phyloP scores from a whole-genome alignment of 305 asterid species.

The Striga hermonthica region DNA sequence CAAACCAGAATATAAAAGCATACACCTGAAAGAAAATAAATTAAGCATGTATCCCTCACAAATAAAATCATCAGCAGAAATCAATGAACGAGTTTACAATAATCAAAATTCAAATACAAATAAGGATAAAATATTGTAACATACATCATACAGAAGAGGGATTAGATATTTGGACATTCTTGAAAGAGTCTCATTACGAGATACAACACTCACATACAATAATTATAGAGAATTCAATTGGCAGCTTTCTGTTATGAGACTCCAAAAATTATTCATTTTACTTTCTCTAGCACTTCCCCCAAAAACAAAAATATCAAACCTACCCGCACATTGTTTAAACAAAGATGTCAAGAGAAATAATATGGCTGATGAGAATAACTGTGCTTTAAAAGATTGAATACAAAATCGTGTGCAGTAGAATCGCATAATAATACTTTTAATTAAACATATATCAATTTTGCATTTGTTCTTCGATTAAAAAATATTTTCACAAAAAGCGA shows the following conservation, averaged over 20 bases:
- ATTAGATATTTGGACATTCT: neutral
- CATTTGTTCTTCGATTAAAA: neutral
- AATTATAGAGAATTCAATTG: neutral
- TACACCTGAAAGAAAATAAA: constrained; percentile 4
- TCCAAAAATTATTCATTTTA: neutral
- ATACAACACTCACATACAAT: neutral
- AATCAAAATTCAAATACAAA: constrained; percentile 1
- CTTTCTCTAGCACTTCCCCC: no score
- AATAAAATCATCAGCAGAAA: constrained; percentile 2
- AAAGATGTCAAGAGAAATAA: neutral
- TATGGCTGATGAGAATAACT: neutral
- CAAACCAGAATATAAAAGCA: neutral
- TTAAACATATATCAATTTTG: neutral
- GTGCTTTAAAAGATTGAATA: no score
- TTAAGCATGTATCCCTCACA: constrained; percentile 3
- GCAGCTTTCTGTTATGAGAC: neutral
- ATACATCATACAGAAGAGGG: constrained; percentile 8
- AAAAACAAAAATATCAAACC: neutral
- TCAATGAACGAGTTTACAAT: constrained; percentile 8
- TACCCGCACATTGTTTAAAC: neutral
- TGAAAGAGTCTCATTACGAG: neutral
- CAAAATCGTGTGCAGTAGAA: no score
- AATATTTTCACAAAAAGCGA: constrained; percentile 15
- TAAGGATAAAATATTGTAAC: neutral
- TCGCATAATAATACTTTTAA: no score